These are phyloP conservation scores for Elsinoe arachidis DNA, from an alignment of 2,329 filamentous ascomycete genomes.

Conservation along the genomic window DNA sequence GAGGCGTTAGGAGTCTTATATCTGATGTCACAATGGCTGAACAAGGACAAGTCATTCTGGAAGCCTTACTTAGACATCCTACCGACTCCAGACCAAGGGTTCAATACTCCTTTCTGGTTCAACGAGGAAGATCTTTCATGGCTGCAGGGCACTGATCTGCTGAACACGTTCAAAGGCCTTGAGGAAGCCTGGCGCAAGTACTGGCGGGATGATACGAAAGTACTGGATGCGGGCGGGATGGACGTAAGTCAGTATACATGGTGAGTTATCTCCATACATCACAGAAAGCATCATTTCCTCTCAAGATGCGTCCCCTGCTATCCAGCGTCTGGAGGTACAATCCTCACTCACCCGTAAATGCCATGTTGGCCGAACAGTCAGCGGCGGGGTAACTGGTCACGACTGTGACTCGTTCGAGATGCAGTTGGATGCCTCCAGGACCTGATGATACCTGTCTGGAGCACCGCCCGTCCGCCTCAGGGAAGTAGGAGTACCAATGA, in stretches of 20 bases:
- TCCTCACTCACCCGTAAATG: neutral
- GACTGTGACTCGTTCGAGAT: no score
- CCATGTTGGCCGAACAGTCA: neutral
- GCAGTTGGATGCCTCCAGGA: no score
- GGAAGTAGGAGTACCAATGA: neutral
- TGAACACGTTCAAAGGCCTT: constrained; percentile 25
- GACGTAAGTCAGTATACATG: constrained; percentile 33
- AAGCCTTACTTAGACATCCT: constrained; percentile 29
- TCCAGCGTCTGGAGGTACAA: neutral
- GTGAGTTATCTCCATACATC: constrained; percentile 24
- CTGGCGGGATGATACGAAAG: constrained; percentile 26
- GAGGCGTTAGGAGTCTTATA: constrained; percentile 31
- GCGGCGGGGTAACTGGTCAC: no score
- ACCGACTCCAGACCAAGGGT: constrained; percentile 24
- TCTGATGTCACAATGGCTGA: constrained; percentile 28
- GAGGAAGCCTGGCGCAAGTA: constrained; percentile 30
- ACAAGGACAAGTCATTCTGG: constrained; percentile 28
- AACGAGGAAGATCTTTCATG: constrained; percentile 26
- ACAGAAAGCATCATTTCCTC: neutral
- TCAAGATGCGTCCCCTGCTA: neutral
- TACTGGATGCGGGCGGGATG: constrained; percentile 24
- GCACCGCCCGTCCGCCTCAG: neutral
- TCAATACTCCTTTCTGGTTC: constrained; percentile 29
- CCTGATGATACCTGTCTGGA: no score
- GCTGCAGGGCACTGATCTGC: constrained; percentile 29